phyloP scores from a whole-genome alignment of 352 stramenopile species.

The Phytopythium chamaehyphon region DNA sequence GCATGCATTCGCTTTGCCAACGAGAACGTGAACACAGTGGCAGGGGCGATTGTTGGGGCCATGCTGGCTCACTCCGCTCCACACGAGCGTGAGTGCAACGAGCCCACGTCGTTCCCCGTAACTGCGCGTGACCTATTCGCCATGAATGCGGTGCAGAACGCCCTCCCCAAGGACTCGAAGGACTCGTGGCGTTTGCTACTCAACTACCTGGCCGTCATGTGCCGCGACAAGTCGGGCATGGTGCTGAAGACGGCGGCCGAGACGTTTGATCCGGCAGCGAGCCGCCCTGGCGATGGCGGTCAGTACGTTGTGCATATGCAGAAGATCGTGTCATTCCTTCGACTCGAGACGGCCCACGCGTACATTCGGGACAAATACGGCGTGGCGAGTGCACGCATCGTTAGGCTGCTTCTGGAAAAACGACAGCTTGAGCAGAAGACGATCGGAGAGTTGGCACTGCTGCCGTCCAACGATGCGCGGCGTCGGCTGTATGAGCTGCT shows the following conservation, averaged over 20 bases:
- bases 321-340: slow-evolving; percentile 81
- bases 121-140: slow-evolving; percentile 74
- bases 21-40: slow-evolving; percentile 85
- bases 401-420: slow-evolving; percentile 82
- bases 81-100: slow-evolving; percentile 77
- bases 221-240: slow-evolving; percentile 86
- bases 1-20: slow-evolving; percentile 77
- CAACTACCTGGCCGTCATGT: slow-evolving; percentile 90
- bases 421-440: slow-evolving; percentile 85
- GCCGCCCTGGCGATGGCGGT: slow-evolving; percentile 66
- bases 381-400: slow-evolving; percentile 77
- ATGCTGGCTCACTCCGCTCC: slow-evolving; percentile 82
- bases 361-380: slow-evolving; percentile 84
- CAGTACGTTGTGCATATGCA: slow-evolving; percentile 89
- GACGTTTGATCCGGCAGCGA: slow-evolving; percentile 52
- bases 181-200: slow-evolving; percentile 82
- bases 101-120: slow-evolving; percentile 72
- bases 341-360: slow-evolving; percentile 72
- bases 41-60: slow-evolving; percentile 66
- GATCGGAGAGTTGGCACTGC: slow-evolving; percentile 74
- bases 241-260: slow-evolving; percentile 78
- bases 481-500: slow-evolving; percentile 82
- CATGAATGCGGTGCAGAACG: slow-evolving; percentile 64
- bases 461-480: slow-evolving; percentile 78
- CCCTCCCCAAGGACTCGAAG: slow-evolving; percentile 67